Evolutionary conservation across 2,329 filamentous ascomycete genomes (phyloP).

Genomic region (Macrophomina phaseolina): DNA sequence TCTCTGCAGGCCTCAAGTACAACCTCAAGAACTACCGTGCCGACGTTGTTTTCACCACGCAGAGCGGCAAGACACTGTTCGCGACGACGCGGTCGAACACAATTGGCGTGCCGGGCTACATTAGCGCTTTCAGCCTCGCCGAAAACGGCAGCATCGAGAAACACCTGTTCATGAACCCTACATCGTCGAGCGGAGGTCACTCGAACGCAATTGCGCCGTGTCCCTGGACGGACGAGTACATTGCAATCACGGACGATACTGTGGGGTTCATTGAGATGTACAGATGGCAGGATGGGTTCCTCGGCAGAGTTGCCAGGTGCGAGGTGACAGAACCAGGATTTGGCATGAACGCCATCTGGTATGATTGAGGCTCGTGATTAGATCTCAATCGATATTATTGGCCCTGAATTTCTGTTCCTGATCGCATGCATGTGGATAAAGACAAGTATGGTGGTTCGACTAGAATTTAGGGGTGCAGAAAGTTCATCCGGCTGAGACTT

Average conservation of each 20-base stretch:
- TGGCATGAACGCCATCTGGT: conserved; percentile 97
- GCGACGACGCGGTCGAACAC: conserved; percentile 82
- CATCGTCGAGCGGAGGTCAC: conserved; percentile 84
- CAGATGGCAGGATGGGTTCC: conserved; percentile 80
- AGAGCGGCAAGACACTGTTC: conserved; percentile 76
- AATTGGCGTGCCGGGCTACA: conserved; percentile 78
- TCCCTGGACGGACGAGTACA: conserved; percentile 84
- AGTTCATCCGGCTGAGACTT: conserved; percentile 17
- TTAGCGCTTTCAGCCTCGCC: conserved; percentile 76
- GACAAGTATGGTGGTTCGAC: not conserved
- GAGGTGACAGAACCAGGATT: conserved; percentile 87
- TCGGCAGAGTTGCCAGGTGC: conserved; percentile 76
- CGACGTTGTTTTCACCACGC: conserved; percentile 78
- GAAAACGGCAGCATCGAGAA: conserved; percentile 73
- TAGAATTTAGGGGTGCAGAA: not conserved
- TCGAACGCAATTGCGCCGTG: conserved; percentile 87
- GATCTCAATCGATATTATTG: conserved; percentile 1
- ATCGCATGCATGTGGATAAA: not conserved
- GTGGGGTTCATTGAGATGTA: conserved; percentile 88
- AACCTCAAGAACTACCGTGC: conserved; percentile 75
- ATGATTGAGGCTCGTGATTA: conserved; percentile 62
- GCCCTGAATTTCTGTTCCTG: not conserved
- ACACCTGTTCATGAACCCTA: conserved; percentile 82
- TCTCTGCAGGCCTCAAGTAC: conserved; percentile 21
- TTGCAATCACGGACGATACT: conserved; percentile 89